Percentiles rank a stretch among this genome's conserved stretches.
These are phyloP conservation scores for Xylaria sp. DNA, from an alignment of 2,329 filamentous ascomycete species.

Conservation along the genomic window DNA sequence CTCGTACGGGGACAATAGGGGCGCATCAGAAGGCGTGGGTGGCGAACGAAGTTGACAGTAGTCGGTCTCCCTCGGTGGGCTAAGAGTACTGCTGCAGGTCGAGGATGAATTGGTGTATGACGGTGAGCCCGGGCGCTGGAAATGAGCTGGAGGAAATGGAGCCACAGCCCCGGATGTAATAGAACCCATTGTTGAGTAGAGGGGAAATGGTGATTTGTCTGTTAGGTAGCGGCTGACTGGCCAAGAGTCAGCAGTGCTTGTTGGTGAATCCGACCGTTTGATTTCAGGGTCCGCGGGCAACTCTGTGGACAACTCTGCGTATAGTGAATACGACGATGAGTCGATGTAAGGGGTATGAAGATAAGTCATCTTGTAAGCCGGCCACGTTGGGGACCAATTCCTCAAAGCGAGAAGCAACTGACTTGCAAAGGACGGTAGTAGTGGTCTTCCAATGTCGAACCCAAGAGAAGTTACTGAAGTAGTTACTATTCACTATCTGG, in stretches of 20 bases:
- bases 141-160: constrained; percentile 30
- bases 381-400: neutral
- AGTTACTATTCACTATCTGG: neutral
- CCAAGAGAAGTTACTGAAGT: neutral
- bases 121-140: constrained; percentile 45
- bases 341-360: constrained; percentile 7
- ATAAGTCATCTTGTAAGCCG: constrained; percentile 23
- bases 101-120: constrained; percentile 47
- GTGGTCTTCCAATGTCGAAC: neutral
- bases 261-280: constrained; percentile 30
- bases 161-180: constrained; percentile 26
- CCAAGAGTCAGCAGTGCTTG: constrained; percentile 28
- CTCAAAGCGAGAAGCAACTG: neutral
- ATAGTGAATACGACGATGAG: constrained; percentile 28
- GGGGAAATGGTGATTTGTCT: constrained; percentile 38
- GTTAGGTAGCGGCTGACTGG: constrained; percentile 38
- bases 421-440: neutral
- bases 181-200: constrained; percentile 27
- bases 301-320: constrained; percentile 24
- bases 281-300: constrained; percentile 38
- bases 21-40: constrained; percentile 46
- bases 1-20: constrained; percentile 42
- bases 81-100: constrained; percentile 45
- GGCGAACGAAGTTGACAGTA: constrained; percentile 44
- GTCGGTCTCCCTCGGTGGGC: constrained; percentile 49